phyloP scores from a whole-genome alignment of 1,284 basidiomycete genomes.

The Fomitopsis pinicola region DNA sequence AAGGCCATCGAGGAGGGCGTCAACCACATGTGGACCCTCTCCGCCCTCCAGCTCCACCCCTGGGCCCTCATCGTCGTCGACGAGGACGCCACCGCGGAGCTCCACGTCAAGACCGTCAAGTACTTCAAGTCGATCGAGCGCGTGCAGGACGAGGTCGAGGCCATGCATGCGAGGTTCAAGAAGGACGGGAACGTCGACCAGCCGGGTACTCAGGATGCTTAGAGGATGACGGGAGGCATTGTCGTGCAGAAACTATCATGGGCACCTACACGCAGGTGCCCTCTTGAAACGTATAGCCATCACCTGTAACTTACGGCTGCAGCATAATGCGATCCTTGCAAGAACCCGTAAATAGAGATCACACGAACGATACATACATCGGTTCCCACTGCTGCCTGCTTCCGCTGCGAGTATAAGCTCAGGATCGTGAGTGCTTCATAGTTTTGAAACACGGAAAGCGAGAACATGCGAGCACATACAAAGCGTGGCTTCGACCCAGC shows the following conservation, averaged over 20 bases:
- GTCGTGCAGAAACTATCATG: neutral
- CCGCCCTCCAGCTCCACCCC: conserved; percentile 78
- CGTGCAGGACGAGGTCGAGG: conserved; percentile 80
- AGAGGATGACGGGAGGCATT: neutral
- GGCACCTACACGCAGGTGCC: neutral
- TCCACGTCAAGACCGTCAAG: conserved; percentile 83
- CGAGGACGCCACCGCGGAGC: conserved; percentile 81
- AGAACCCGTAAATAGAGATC: neutral
- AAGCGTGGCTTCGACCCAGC: conserved; percentile 23
- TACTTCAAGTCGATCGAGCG: conserved; percentile 90
- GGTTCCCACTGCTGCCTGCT: neutral
- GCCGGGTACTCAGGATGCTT: conserved; percentile 25
- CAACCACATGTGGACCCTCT: conserved; percentile 86
- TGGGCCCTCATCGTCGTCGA: conserved; percentile 87
- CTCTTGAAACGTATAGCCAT: neutral
- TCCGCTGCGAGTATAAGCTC: neutral
- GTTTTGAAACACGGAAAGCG: conserved; percentile 5
- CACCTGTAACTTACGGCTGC: neutral
- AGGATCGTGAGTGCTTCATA: neutral
- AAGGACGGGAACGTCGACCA: conserved; percentile 19
- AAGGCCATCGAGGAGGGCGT: conserved; percentile 89
- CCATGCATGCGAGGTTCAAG: conserved; percentile 44
- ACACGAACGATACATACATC: neutral
- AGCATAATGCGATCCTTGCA: neutral
- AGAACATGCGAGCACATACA: conserved; percentile 17